These are phyloP conservation scores for Cochlearia excelsa DNA, from an alignment of 345 rosid species.

Conservation along the genomic window DNA sequence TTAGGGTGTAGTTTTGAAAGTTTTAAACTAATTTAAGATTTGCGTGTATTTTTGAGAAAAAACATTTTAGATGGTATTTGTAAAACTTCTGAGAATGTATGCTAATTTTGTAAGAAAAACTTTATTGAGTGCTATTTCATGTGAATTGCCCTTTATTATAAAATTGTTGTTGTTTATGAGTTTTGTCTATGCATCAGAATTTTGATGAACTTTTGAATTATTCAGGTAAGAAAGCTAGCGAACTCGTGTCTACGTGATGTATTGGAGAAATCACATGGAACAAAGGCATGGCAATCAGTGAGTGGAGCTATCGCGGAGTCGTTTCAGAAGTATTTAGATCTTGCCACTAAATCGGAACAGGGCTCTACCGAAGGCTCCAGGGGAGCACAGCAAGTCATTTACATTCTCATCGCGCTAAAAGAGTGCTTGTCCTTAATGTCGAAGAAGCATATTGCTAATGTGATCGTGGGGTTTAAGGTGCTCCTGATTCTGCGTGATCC, in stretches of 20 bases:
- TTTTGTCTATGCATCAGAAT: neutral
- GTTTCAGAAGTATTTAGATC: constrained; percentile 66
- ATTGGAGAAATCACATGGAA: constrained; percentile 55
- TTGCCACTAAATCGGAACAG: constrained; percentile 58
- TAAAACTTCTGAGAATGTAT: no score
- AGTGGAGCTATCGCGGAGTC: constrained; percentile 63
- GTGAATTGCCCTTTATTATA: no score
- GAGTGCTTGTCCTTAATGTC: constrained; percentile 80
- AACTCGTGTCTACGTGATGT: constrained; percentile 55
- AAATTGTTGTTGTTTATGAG: neutral
- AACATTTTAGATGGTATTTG: no score
- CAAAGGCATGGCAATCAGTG: constrained; percentile 48
- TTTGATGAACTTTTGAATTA: constrained; percentile 3
- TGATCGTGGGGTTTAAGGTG: constrained; percentile 64
- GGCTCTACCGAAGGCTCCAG: constrained; percentile 50
- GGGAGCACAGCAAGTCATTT: constrained; percentile 79
- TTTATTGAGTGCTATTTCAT: no score
- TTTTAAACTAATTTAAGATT: no score
- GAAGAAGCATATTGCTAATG: constrained; percentile 43
- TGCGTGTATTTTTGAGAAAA: no score
- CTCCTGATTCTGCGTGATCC: constrained; percentile 61
- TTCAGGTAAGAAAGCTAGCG: constrained; percentile 76
- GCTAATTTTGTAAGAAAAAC: no score
- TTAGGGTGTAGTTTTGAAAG: no score
- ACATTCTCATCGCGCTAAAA: constrained; percentile 62